Percentiles rank a stretch among this genome's conserved stretches.
Conservation (phyloP, 1,139 yeast genomes). For the Lodderomyces theae region DNA sequence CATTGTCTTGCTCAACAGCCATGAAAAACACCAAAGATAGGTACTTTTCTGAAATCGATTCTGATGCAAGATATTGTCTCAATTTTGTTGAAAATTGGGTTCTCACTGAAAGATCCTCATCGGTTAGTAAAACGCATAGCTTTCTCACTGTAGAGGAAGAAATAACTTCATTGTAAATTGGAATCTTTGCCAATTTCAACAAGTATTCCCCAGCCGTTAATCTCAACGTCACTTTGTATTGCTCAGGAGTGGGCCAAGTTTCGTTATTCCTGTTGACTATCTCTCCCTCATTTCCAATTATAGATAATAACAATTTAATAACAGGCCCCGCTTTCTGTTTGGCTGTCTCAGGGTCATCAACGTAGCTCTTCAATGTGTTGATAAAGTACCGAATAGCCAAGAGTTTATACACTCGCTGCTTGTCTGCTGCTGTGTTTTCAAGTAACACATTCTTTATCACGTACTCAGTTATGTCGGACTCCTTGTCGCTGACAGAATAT, state of each 20-base stretch:
- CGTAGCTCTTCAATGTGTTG: conserved; percentile 56
- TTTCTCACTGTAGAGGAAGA: conserved; percentile 51
- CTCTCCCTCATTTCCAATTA: conserved; percentile 82
- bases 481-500: conserved; percentile 48
- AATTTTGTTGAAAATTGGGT: conserved; percentile 48
- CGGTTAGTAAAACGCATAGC: conserved; percentile 63
- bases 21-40: conserved; percentile 66
- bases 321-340: conserved; percentile 53
- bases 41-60: conserved; percentile 60
- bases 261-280: conserved; percentile 49
- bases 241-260: conserved; percentile 61
- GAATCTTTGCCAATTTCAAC: conserved; percentile 60
- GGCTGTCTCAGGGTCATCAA: conserved; percentile 28
- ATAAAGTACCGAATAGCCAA: conserved; percentile 59
- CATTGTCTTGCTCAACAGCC: conserved; percentile 68
- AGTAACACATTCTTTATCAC: conserved; percentile 63
- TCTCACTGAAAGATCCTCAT: conserved; percentile 61
- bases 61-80: conserved; percentile 51
- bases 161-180: conserved; percentile 52
- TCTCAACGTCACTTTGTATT: conserved; percentile 60
- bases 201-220: conserved; percentile 66
- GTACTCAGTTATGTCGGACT: conserved; percentile 57
- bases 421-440: conserved; percentile 42
- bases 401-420: conserved; percentile 25
- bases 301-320: conserved; percentile 60